Conservation (phyloP, 2,329 filamentous ascomycete genomes). For the Didymella keratinophila region DNA sequence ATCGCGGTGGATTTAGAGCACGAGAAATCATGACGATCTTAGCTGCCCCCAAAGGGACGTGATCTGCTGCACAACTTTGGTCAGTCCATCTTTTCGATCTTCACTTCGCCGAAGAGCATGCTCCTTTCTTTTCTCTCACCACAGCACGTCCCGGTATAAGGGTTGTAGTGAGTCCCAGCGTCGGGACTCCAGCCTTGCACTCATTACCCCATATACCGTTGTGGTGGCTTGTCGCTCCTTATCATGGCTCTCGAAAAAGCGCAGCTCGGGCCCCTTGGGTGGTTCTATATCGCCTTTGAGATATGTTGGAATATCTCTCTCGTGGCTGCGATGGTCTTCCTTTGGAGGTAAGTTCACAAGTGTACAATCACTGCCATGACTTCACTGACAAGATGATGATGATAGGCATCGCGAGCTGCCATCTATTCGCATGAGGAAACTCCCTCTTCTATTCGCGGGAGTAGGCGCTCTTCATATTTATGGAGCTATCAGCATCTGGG, state of each 20-base stretch:
- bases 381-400: conserved; percentile 1
- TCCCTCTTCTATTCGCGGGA: conserved; percentile 39
- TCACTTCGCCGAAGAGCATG: conserved; percentile 13
- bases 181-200: conserved; percentile 12
- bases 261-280: conserved; percentile 21
- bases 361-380: not conserved
- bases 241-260: conserved; percentile 19
- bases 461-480: conserved; percentile 40
- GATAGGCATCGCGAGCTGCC: conserved; percentile 36
- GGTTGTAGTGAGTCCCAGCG: conserved; percentile 12
- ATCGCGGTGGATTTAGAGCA: conserved; percentile 5
- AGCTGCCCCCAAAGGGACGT: conserved; percentile 1
- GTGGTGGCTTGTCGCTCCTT: conserved; percentile 19
- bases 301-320: conserved; percentile 19
- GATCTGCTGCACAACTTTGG: conserved; percentile 11
- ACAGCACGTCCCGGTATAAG: conserved; percentile 15
- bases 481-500: conserved; percentile 32
- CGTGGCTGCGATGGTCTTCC: conserved; percentile 25
- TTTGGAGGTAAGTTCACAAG: conserved; percentile 23
- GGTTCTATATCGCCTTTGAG: conserved; percentile 24
- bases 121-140: conserved; percentile 10
- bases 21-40: conserved; percentile 16
- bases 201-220: conserved; percentile 12
- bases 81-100: not conserved
- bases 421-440: conserved; percentile 42